Evolutionary conservation across 176 grass and related monocot species (phyloP), one percentile per base, ranked within the genome.

Genomic region (Oryza rufipogon): DNA sequence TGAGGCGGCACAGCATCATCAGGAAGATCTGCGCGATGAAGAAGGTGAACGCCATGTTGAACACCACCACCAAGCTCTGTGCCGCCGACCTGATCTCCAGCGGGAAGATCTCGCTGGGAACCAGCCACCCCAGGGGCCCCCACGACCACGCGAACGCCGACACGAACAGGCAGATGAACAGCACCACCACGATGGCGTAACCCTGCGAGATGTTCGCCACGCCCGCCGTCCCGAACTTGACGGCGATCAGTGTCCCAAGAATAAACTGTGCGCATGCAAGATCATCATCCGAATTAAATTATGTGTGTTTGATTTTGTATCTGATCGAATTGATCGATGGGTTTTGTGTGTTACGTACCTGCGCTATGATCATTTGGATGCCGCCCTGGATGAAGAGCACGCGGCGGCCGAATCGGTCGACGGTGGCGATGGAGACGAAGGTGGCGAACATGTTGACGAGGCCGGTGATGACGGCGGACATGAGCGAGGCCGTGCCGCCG

Each of bases 51-150:
- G 34, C 14, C 86, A 88, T 88, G 74, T 88, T 88, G 86, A 83
- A 88, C 2, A 88, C 80, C 1, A 88, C 86, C 28, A 88, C 86
- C n/a, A 63, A 22, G 73, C 94, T 93, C 86, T 96, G 91, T 11
- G 88, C 94, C 39, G 94, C 91, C 13, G 91, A 94, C 11, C 91
- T 51, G 76, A 97, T 97, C 84, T 97, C 94, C 16, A 97, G 85
- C 39, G 94, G 94, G 79, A 97, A 97, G 56, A 97, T 97, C 86
- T 97, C 91, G 71, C 94, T 97, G 0, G 91, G 94, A 9, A 97
- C 89, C 79, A 97, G 70, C 94, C 94, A 97, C 20, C 94, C 94
- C 6, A 97, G 87, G 10, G 94, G 94, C 0, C 94, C 94, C 94
- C 91, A 97, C 2, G 94, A 97, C 94, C 94, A 94, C 2, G 91